A percentile compares a stretch with the other conserved stretches of the same genome.
These are phyloP conservation scores for Globisporangium acanthophoron DNA, from an alignment of 352 stramenopile genomes.

Conservation along the genomic window DNA sequence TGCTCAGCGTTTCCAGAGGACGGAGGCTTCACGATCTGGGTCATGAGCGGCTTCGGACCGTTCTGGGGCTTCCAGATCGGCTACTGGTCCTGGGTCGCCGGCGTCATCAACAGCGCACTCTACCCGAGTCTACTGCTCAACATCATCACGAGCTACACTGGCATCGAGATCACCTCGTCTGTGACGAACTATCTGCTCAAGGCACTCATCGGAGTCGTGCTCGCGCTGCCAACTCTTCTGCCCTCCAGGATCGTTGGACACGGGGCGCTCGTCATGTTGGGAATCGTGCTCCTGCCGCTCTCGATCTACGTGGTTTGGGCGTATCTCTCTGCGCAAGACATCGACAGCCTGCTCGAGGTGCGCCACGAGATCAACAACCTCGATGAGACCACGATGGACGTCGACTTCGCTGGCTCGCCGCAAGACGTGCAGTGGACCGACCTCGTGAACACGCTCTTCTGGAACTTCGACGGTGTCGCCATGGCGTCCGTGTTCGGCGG, in stretches of 20 bases:
- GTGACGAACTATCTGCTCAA: conserved; percentile 17
- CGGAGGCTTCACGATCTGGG: conserved; percentile 77
- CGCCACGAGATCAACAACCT: conserved; percentile 25
- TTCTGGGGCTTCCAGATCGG: conserved; percentile 58
- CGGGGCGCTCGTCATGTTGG: conserved; percentile 45
- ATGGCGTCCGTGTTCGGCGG: conserved; percentile 77
- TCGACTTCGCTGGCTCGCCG: conserved; percentile 11
- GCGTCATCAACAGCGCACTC: conserved; percentile 54
- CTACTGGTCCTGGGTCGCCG: conserved; percentile 69
- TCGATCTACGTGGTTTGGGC: conserved; percentile 39
- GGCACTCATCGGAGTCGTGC: conserved; percentile 17
- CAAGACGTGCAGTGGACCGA: conserved; percentile 45
- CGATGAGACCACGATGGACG: conserved; percentile 8
- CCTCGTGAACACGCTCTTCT: conserved; percentile 91
- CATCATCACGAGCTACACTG: not conserved
- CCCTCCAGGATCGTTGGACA: conserved; percentile 59
- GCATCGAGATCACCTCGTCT: conserved; percentile 7
- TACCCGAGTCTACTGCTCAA: not conserved
- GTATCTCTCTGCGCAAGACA: conserved; percentile 9
- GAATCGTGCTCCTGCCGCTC: conserved; percentile 83
- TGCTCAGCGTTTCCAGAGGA: conserved; percentile 77
- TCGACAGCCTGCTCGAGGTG: conserved; percentile 17
- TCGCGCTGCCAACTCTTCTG: conserved; percentile 20
- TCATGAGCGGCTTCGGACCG: conserved; percentile 79
- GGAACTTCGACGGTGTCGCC: conserved; percentile 92